Evolutionary conservation across 1,139 yeast genomes (phyloP).

Genomic region (Pichia sp.): DNA sequence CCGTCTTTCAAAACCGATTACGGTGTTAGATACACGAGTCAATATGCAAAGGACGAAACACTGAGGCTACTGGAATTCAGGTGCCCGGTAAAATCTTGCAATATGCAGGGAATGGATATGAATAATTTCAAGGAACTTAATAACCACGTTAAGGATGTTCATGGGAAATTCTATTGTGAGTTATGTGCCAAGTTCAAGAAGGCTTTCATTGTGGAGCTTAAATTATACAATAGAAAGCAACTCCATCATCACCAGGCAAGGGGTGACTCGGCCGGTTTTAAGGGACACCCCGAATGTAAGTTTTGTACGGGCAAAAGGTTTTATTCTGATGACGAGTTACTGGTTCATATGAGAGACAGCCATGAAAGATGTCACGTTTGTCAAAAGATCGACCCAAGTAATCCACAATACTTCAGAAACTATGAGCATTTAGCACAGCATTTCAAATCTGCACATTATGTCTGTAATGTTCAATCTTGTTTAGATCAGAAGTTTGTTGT

Average conservation of each 20-base stretch:
- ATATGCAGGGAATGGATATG: conserved; percentile 11
- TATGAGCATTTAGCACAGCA: conserved; percentile 71
- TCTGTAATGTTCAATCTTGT: conserved; percentile 77
- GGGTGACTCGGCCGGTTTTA: conserved; percentile 69
- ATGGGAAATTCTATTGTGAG: conserved; percentile 59
- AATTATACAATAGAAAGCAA: conserved; percentile 52
- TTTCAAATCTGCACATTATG: conserved; percentile 65
- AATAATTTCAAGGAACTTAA: conserved; percentile 48
- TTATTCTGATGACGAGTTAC: conserved; percentile 85
- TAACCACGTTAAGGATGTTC: conserved; percentile 58
- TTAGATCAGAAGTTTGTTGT: conserved; percentile 88
- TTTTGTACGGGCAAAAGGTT: conserved; percentile 71
- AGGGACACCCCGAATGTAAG: conserved; percentile 86
- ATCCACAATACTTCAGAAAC: conserved; percentile 73
- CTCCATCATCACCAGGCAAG: conserved; percentile 61
- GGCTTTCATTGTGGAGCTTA: conserved; percentile 68
- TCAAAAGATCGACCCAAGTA: conserved; percentile 56
- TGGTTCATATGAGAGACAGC: conserved; percentile 69
- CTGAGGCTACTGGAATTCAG: conserved; percentile 44
- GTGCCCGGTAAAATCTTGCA: conserved; percentile 41
- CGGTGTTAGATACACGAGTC: conserved; percentile 46
- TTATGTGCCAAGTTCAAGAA: conserved; percentile 72
- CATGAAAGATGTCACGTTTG: conserved; percentile 93
- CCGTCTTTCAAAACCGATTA: conserved; percentile 35
- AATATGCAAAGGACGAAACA: conserved; percentile 36